Evolutionary conservation across 1,139 yeast genomes (phyloP).

Genomic region (Arxiozyma slooffiae): DNA sequence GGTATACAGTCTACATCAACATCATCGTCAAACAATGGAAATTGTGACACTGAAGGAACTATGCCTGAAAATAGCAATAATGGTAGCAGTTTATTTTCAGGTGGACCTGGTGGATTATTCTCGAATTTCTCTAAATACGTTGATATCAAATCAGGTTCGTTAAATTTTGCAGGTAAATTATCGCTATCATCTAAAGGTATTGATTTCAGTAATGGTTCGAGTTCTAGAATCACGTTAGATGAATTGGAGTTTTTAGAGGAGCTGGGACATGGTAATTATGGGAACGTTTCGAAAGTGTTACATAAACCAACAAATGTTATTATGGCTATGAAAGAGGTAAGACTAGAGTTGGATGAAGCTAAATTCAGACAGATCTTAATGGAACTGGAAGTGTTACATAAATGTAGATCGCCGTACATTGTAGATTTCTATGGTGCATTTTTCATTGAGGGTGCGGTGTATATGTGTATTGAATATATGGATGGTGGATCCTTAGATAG

Average conservation of each 20-base stretch:
- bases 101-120: slow-evolving; percentile 38
- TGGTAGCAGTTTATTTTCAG: slow-evolving; percentile 5
- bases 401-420: slow-evolving; percentile 79
- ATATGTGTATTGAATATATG: slow-evolving; percentile 98
- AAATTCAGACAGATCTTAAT: slow-evolving; percentile 87
- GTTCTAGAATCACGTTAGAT: slow-evolving; percentile 76
- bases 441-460: slow-evolving; percentile 94
- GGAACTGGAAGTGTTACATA: slow-evolving; percentile 90
- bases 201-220: slow-evolving; percentile 79
- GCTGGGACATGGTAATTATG: slow-evolving; percentile 91
- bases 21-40: slow-evolving; percentile 23
- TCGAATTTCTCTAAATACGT: slow-evolving; percentile 79
- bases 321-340: slow-evolving; percentile 96
- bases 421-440: slow-evolving; percentile 96
- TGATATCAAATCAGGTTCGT: slow-evolving; percentile 83
- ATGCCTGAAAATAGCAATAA: slow-evolving; percentile 12
- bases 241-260: slow-evolving; percentile 79
- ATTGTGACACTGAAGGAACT: slow-evolving; percentile 25
- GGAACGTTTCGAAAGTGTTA: slow-evolving; percentile 82
- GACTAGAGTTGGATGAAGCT: slow-evolving; percentile 81
- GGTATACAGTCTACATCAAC: slow-evolving; percentile 28
- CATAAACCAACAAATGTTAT: slow-evolving; percentile 89
- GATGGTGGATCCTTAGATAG: slow-evolving; percentile 93
- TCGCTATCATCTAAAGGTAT: slow-evolving; percentile 87
- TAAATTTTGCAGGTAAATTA: slow-evolving; percentile 88